Conservation (phyloP, 202 grass and related monocot species). For the Schoenoplectus tabernaemontani region DNA sequence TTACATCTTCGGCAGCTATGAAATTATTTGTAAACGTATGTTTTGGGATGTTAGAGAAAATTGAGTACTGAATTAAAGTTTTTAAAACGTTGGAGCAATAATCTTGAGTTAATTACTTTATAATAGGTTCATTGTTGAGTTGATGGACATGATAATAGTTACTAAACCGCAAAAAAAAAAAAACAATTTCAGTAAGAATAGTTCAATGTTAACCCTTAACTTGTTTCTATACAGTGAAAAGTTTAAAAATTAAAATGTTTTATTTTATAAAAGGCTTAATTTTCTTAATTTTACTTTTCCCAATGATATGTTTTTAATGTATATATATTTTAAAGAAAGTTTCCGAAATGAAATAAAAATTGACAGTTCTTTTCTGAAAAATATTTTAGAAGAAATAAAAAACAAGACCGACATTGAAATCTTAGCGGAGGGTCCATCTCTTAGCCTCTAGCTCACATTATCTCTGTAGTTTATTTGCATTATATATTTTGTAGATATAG, state of each 20-base stretch:
- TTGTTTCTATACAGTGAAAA: neutral
- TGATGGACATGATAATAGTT: too few species aligned
- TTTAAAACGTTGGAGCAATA: neutral
- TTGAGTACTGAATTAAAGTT: neutral
- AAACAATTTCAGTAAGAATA: too few species aligned
- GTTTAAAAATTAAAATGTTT: too few species aligned
- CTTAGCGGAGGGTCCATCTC: neutral
- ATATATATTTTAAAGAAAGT: too few species aligned
- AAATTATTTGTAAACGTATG: neutral
- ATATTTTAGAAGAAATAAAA: neutral
- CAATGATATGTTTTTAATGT: too few species aligned
- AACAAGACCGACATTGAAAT: neutral
- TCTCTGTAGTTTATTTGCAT: neutral
- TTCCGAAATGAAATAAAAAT: too few species aligned
- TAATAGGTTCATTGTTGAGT: neutral
- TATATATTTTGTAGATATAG: neutral
- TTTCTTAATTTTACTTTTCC: too few species aligned
- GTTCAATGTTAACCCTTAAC: too few species aligned
- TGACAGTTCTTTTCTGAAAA: too few species aligned
- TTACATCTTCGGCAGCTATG: neutral
- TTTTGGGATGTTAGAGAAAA: neutral
- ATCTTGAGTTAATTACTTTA: neutral
- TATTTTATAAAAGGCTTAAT: too few species aligned
- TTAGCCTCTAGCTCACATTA: neutral
- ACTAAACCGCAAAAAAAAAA: too few species aligned